phyloP scores from a whole-genome alignment of 1,139 yeast species.

The Magnusiomyces clavatus region DNA sequence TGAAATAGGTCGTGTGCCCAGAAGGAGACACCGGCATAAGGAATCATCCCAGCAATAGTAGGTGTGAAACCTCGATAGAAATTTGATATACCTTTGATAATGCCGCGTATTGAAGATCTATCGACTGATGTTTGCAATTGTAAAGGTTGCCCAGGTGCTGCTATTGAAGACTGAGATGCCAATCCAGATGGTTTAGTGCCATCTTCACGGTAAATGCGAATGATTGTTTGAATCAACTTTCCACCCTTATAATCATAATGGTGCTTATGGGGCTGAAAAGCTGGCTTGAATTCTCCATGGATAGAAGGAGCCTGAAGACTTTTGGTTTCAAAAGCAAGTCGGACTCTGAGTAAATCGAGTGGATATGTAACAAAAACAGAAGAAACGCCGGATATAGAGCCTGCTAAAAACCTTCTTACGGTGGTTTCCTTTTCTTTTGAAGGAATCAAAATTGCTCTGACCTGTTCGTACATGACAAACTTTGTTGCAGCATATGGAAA shows the following conservation, averaged over 20 bases:
- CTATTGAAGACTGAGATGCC: constrained; percentile 29
- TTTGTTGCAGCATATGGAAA: constrained; percentile 97
- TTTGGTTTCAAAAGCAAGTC: constrained; percentile 81
- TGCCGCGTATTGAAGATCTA: constrained; percentile 17
- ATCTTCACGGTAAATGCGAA: constrained; percentile 48
- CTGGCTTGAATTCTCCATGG: constrained; percentile 11
- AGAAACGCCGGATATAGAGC: constrained; percentile 77
- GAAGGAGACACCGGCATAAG: constrained; percentile 96
- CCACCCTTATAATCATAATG: constrained; percentile 38
- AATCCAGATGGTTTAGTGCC: not conserved
- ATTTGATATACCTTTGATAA: constrained; percentile 38
- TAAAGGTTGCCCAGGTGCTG: constrained; percentile 13
- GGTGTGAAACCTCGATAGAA: constrained; percentile 94
- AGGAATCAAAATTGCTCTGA: constrained; percentile 73
- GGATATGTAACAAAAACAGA: constrained; percentile 92
- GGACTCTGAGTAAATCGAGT: constrained; percentile 77
- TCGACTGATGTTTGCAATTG: constrained; percentile 14
- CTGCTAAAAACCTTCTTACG: constrained; percentile 72
- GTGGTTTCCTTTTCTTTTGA: constrained; percentile 68
- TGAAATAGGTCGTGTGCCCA: constrained; percentile 89
- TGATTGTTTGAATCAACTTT: constrained; percentile 46
- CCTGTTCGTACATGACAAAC: constrained; percentile 95
- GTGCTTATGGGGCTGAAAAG: constrained; percentile 21
- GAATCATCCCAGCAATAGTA: constrained; percentile 90
- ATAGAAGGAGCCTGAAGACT: constrained; percentile 26